A percentile compares a stretch with the other conserved stretches of the same genome.
Conservation (phyloP, 805 yeast species). For the Candida incommunis region DNA sequence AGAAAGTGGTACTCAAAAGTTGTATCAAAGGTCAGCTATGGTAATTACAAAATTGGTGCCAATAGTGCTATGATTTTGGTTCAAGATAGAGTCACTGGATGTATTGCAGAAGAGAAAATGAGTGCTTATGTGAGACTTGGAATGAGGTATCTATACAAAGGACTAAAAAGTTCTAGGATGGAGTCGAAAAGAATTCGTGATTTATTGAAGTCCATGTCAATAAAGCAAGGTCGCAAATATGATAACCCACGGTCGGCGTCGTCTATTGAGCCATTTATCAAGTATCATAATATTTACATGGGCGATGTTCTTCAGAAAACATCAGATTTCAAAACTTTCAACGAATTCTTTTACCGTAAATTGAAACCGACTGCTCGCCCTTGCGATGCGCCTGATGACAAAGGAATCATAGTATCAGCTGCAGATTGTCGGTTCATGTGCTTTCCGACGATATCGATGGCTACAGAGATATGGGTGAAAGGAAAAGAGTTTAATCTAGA, state of each 20-base stretch:
- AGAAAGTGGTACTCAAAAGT: slow-evolving; percentile 81
- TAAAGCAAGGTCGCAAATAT: slow-evolving; percentile 75
- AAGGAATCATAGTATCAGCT: slow-evolving; percentile 48
- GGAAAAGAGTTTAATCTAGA: slow-evolving; percentile 60
- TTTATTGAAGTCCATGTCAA: slow-evolving; percentile 49
- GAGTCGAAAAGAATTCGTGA: slow-evolving; percentile 43
- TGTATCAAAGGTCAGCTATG: slow-evolving; percentile 73
- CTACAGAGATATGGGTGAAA: slow-evolving; percentile 79
- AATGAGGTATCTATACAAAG: slow-evolving; percentile 67
- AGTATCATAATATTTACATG: slow-evolving; percentile 69
- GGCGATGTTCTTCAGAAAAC: slow-evolving; percentile 48
- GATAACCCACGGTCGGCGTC: slow-evolving; percentile 53
- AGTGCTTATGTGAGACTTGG: slow-evolving; percentile 79
- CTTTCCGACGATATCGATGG: slow-evolving; percentile 41
- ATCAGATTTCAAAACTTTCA: slow-evolving; percentile 50
- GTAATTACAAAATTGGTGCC: slow-evolving; percentile 71
- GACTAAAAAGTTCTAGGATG: slow-evolving; percentile 36
- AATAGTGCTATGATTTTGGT: slow-evolving; percentile 90
- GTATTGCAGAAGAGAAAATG: slow-evolving; percentile 87
- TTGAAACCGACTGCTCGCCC: slow-evolving; percentile 60
- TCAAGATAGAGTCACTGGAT: slow-evolving; percentile 81
- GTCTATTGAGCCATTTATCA: slow-evolving; percentile 63
- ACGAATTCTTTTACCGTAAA: slow-evolving; percentile 77
- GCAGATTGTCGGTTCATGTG: slow-evolving; percentile 82
- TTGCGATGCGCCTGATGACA: slow-evolving; percentile 41